A percentile compares a stretch with the other conserved stretches of the same genome.
These are phyloP conservation scores for Globisporangium parvum DNA, from an alignment of 352 stramenopile genomes.

Conservation along the genomic window DNA sequence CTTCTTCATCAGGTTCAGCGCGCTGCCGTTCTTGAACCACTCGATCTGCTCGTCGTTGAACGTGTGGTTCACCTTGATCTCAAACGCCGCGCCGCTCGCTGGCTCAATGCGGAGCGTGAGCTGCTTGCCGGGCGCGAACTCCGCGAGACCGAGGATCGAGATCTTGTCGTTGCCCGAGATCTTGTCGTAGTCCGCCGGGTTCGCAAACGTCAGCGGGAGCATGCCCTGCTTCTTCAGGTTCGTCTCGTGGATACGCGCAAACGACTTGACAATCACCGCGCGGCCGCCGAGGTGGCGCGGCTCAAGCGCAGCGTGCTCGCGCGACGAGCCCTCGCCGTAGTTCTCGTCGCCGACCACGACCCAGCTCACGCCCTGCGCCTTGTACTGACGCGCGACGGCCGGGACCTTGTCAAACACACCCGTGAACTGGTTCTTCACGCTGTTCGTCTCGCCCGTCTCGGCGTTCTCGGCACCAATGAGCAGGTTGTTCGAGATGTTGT, in stretches of 20 bases:
- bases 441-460: slow-evolving; percentile 92
- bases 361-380: slow-evolving; percentile 86
- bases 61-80: slow-evolving; percentile 91
- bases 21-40: slow-evolving; percentile 93
- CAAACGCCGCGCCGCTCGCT: slow-evolving; percentile 57
- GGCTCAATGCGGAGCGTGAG: slow-evolving; percentile 82
- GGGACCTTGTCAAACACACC: slow-evolving; percentile 88
- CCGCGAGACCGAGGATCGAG: slow-evolving; percentile 82
- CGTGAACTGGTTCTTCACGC: slow-evolving; percentile 87
- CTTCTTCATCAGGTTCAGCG: slow-evolving; percentile 94
- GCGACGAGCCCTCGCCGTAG: slow-evolving; percentile 91
- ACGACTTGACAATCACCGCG: slow-evolving; percentile 91
- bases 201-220: slow-evolving; percentile 89
- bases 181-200: slow-evolving; percentile 91
- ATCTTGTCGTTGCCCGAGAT: slow-evolving; percentile 91
- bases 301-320: slow-evolving; percentile 90
- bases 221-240: slow-evolving; percentile 96
- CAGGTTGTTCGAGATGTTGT: slow-evolving; percentile 96
- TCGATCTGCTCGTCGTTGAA: slow-evolving; percentile 94
- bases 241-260: slow-evolving; percentile 93
- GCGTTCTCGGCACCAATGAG: slow-evolving; percentile 91
- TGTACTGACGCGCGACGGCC: slow-evolving; percentile 87
- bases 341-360: slow-evolving; percentile 93
- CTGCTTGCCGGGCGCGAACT: slow-evolving; percentile 83
- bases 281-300: slow-evolving; percentile 87